These are phyloP conservation scores for Bruguiera parviflora DNA, from an alignment of 345 rosid genomes.

Conservation along the genomic window DNA sequence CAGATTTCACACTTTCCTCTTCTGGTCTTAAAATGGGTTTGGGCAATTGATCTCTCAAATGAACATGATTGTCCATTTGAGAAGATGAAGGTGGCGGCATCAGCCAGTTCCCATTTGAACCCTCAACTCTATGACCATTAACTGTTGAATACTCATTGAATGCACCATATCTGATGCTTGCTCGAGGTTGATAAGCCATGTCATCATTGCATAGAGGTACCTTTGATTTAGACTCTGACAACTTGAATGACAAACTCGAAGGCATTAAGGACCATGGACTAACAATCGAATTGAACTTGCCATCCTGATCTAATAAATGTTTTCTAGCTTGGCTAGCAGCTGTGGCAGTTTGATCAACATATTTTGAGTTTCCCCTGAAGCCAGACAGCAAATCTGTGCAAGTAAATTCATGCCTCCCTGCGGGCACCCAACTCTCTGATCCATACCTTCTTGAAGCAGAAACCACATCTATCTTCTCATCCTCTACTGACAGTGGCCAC, in stretches of 20 bases:
- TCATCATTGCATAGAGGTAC: constrained; percentile 26
- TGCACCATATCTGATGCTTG: constrained; percentile 22
- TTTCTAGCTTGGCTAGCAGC: constrained; percentile 20
- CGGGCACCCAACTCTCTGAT: constrained; percentile 24
- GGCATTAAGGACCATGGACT: constrained; percentile 35
- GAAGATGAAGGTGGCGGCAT: constrained; percentile 31
- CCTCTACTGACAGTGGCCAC: constrained; percentile 27
- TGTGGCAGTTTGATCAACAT: constrained; percentile 21
- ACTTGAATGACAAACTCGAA: constrained; percentile 25
- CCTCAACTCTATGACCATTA: constrained; percentile 20
- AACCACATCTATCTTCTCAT: constrained; percentile 25
- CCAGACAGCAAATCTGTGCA: constrained; percentile 38
- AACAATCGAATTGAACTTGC: constrained; percentile 24
- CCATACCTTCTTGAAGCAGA: constrained; percentile 31
- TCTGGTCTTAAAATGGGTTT: constrained; percentile 18
- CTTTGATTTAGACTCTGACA: constrained; percentile 28
- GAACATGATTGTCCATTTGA: constrained; percentile 19
- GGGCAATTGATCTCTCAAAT: constrained; percentile 12
- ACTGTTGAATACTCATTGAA: constrained; percentile 20
- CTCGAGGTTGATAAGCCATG: constrained; percentile 15
- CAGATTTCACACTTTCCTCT: constrained; percentile 27
- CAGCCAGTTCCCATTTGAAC: constrained; percentile 30
- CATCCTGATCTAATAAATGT: constrained; percentile 25
- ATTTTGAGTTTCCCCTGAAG: constrained; percentile 19
- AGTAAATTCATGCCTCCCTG: constrained; percentile 28